Evolutionary conservation across 768 basidiomycete genomes (phyloP), one percentile per base, ranked within the genome.

Genomic region (Hortiboletus flavorubellus): DNA sequence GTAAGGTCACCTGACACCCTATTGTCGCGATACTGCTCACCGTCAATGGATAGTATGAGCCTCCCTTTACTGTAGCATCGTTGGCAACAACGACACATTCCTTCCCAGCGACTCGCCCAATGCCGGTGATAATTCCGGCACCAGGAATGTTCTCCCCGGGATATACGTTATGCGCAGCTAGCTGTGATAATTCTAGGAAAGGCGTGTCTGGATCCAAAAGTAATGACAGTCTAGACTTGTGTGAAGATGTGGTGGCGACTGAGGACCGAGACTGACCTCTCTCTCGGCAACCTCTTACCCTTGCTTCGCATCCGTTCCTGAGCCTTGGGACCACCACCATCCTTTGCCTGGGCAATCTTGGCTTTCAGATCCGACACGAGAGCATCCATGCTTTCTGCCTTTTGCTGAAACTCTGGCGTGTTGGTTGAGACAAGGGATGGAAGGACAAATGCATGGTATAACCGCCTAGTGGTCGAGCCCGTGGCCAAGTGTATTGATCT

Each of bases 51-150:
- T 93, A 92, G 70, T 96, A 96, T 1, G 90, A 90, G 8, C 93
- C 93, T 14, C 93, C 93, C 69, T 94, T 94, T 29, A 93, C 91
- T 8, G 91, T 93, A 33, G 93, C 87, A 67, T 98, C 94, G 69
- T 97, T 98, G n/a, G 91, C 89, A 5, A 96, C 86, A 5, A 98
- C 72, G 59, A 97, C 84, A 64, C 91, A 94, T 70, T 95, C 91
- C 54, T 81, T 76, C 1, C 92, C 92, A 23, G 86, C 80, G 38
- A 94, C 84, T 31, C 89, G 76, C 3, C 88, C 88, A 56, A 87
- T 80, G 21, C 94, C 94, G 3, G 93, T 93, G 56, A 98, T 89
- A 41, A 98, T 81, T 4, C 93, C 95, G 2, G 93, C 94, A 0
- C 88, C 90, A 18, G 95, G 93, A 31, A 97, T 83, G 49, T 79